phyloP scores from a whole-genome alignment of 2,329 filamentous ascomycete species.

The Cytospora piceae region DNA sequence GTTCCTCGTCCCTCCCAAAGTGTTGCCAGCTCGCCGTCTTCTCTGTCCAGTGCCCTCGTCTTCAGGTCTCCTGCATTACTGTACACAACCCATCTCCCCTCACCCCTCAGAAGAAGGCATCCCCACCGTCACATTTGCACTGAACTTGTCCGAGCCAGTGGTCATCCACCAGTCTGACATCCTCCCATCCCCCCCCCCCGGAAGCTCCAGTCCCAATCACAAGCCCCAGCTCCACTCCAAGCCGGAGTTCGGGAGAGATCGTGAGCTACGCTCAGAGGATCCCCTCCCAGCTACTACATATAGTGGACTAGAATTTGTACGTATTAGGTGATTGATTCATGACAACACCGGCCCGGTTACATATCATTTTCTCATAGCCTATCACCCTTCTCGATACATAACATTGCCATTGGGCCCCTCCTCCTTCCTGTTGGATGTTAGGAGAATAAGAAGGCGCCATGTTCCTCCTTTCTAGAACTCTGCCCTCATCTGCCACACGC shows the following conservation, averaged over 20 bases:
- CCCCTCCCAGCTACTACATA: neutral
- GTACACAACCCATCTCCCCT: neutral
- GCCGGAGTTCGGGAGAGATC: conserved; percentile 22
- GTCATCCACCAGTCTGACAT: neutral
- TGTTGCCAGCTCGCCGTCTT: neutral
- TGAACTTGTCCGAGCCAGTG: neutral
- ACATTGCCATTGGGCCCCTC: neutral
- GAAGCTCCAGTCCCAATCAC: conserved; percentile 7
- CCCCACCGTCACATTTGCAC: conserved; percentile 1
- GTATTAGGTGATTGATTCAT: conserved; percentile 24
- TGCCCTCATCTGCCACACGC: conserved; percentile 34
- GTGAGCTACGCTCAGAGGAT: neutral
- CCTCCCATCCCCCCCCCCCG: neutral
- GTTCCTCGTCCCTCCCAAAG: too few species aligned
- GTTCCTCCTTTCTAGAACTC: conserved; percentile 32
- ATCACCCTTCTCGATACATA: conserved; percentile 13
- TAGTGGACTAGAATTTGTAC: neutral
- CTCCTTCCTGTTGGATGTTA: neutral
- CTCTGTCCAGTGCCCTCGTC: neutral
- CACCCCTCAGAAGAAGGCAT: neutral
- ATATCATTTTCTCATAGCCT: conserved; percentile 17
- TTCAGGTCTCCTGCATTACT: neutral
- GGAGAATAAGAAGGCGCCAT: conserved; percentile 6
- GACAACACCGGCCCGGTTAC: conserved; percentile 28
- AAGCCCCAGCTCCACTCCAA: conserved; percentile 4